Conservation (phyloP, 805 yeast species). For the Candida qinlingensis region DNA sequence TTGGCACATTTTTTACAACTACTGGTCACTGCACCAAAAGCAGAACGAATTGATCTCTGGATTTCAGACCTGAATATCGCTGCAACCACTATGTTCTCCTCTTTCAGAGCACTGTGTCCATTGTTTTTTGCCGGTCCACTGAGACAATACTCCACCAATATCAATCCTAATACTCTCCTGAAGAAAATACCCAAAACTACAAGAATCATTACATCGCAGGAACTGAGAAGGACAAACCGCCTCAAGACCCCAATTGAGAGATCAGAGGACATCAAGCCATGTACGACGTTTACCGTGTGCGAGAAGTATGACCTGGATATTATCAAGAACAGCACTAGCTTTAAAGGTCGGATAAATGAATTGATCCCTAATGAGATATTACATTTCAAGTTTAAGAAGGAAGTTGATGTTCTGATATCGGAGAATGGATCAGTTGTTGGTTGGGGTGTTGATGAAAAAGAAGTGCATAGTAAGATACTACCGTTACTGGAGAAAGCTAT, state of each 20-base stretch:
- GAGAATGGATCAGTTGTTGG: slow-evolving; percentile 77
- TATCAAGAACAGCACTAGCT: slow-evolving; percentile 29
- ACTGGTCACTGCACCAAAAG: too few relatives aligned
- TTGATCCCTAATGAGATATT: slow-evolving; percentile 69
- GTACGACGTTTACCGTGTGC: slow-evolving; percentile 67
- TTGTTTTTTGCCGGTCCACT: not conserved
- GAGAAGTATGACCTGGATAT: slow-evolving; percentile 60
- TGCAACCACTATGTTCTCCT: not conserved
- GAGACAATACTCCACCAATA: not conserved
- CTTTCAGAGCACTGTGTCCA: not conserved
- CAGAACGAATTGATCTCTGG: too few relatives aligned
- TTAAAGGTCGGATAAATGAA: slow-evolving; percentile 25
- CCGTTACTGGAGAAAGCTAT: slow-evolving; percentile 49
- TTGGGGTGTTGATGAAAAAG: slow-evolving; percentile 70
- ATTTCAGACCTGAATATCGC: not conserved
- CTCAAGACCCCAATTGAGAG: not conserved
- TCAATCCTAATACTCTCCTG: not conserved
- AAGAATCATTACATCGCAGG: slow-evolving; percentile 10
- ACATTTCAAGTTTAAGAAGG: slow-evolving; percentile 38
- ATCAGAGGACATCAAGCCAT: slow-evolving; percentile 32
- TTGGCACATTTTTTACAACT: too few relatives aligned
- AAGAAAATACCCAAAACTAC: slow-evolving; percentile 11
- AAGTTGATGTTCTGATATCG: slow-evolving; percentile 58
- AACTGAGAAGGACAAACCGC: slow-evolving; percentile 13
- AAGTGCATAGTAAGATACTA: slow-evolving; percentile 39